Conservation (phyloP, 306 rosid species). For the Fagus sylvatica region DNA sequence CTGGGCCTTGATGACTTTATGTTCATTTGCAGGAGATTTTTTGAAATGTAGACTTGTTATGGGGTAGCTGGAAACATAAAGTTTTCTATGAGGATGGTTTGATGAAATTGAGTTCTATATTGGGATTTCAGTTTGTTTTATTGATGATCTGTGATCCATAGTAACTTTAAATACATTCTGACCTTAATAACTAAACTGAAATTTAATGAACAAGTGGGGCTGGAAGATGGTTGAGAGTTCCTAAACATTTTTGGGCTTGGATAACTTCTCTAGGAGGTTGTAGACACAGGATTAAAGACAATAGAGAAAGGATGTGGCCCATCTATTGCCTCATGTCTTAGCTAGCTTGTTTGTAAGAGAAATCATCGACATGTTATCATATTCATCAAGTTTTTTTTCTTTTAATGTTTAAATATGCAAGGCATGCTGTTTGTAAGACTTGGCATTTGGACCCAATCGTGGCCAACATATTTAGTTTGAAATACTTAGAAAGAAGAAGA, state of each 20-base stretch:
- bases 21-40: neutral
- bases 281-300: neutral
- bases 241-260: neutral
- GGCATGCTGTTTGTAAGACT: neutral
- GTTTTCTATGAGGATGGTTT: neutral
- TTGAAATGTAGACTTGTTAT: neutral
- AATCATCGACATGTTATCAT: neutral
- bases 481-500: too few relatives aligned
- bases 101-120: neutral
- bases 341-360: neutral
- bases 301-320: neutral
- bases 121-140: neutral
- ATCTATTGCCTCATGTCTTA: neutral
- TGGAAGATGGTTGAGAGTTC: neutral
- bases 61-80: neutral
- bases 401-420: neutral
- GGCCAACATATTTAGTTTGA: neutral
- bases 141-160: neutral
- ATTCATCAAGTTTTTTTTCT: neutral
- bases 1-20: neutral
- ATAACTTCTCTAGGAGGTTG: neutral
- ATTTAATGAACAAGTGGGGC: neutral
- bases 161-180: neutral
- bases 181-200: neutral
- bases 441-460: neutral